Evolutionary conservation across 2,329 filamentous ascomycete genomes (phyloP).

Genomic region (Rutstroemia sp.): DNA sequence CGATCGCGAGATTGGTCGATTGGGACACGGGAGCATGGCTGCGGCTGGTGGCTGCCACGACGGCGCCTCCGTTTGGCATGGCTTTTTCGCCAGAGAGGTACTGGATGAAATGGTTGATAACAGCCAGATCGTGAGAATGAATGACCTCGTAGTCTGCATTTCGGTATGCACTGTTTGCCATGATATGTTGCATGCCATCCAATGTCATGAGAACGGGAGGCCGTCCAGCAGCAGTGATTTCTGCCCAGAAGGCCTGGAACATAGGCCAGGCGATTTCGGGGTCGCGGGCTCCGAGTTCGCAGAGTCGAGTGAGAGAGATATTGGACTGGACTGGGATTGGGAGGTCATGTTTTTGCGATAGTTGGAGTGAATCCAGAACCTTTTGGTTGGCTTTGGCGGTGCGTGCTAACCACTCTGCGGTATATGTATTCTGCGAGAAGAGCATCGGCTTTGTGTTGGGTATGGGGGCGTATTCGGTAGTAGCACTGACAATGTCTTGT

Average conservation of each 20-base stretch:
- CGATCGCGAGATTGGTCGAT: slow-evolving; percentile 62
- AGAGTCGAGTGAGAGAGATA: slow-evolving; percentile 60
- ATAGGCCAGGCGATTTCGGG: slow-evolving; percentile 72
- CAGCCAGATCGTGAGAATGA: slow-evolving; percentile 76
- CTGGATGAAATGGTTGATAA: slow-evolving; percentile 69
- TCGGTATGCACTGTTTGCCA: slow-evolving; percentile 71
- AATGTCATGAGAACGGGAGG: slow-evolving; percentile 62
- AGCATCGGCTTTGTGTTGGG: slow-evolving; percentile 47
- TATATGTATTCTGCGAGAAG: slow-evolving; percentile 76
- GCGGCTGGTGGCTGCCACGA: slow-evolving; percentile 67
- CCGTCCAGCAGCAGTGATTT: slow-evolving; percentile 52
- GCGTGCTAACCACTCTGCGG: slow-evolving; percentile 63
- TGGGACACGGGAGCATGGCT: slow-evolving; percentile 61
- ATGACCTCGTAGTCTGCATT: slow-evolving; percentile 63
- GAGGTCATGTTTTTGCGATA: slow-evolving; percentile 48
- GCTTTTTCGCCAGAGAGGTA: slow-evolving; percentile 54
- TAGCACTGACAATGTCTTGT: slow-evolving; percentile 72
- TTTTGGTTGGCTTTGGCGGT: slow-evolving; percentile 65
- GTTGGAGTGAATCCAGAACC: slow-evolving; percentile 48
- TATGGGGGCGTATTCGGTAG: slow-evolving; percentile 72
- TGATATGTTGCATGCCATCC: slow-evolving; percentile 76
- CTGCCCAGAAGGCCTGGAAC: slow-evolving; percentile 73
- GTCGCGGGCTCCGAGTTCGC: slow-evolving; percentile 62
- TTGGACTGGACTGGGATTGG: slow-evolving; percentile 50
- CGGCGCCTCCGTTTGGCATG: slow-evolving; percentile 66